Base-by-base conservation (phyloP, 495 filamentous ascomycete genomes). In the Jackrogersella multiformis region DNA sequence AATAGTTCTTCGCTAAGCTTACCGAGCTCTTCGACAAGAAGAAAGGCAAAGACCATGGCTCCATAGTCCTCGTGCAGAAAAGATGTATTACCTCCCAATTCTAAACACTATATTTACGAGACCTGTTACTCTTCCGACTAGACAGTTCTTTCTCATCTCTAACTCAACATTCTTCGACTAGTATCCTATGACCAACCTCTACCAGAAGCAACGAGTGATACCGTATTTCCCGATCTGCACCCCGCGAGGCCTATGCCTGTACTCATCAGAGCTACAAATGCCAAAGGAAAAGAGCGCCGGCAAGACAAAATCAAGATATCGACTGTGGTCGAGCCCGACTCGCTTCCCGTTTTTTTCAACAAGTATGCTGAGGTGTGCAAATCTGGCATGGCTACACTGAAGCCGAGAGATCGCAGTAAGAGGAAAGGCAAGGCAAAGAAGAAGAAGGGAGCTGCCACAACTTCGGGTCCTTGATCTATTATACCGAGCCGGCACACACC, bases 351-450 rank as follows among this genome's bases (percentile, higher is more conserved):
- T 0, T 99, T 99, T 69, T 99, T 91, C 77, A 80, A 80, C 13
- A 84, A 86, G 38, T 99, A 98, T 77, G 93, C 93, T n/a, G 96
- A 98, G 69, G 83, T 92, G 5, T 96, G 93, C 76, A 97, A 95
- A 80, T 78, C 82, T 0, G 92, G 93, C 15, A 98, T 97, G 94
- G 64, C 68, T 0, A 81, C 85, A 24, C 70, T 99, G 81, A 98
- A 97, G 90, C 97, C 96, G 80, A 81, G 94, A 56, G 93, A 97
- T 82, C 84, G 92, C 69, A 92, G 86, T 64, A 92, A 88, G 80
- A 82, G 85, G 73, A 97, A 94, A 83, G 88, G 87, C 61, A 91
- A 91, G 79, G 83, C 83, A 51, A 92, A 90, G 85, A 90, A 86
- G 76, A 91, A 87, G 80, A 87, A 86, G 80, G 88, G 87, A 71